Conservation (phyloP, 2,329 filamentous ascomycete species). For the Pyricularia grisea region DNA sequence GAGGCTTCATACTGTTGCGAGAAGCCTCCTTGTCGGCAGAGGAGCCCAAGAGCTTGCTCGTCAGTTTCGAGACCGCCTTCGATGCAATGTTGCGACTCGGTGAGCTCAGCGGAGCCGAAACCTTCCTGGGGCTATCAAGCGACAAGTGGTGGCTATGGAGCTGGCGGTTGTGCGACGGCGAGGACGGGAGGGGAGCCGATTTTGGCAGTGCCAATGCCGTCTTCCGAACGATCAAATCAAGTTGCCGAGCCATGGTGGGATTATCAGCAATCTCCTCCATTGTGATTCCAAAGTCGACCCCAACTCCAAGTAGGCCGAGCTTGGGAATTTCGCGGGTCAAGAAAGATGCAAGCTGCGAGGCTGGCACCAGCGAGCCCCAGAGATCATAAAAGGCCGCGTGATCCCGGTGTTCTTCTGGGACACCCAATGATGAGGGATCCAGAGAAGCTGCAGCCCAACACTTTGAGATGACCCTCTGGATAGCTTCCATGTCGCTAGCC, state of each 20-base stretch:
- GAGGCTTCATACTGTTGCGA: constrained; percentile 1
- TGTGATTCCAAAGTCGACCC: constrained; percentile 23
- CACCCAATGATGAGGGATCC: constrained; percentile 25
- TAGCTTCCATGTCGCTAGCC: constrained; percentile 25
- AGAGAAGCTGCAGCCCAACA: constrained; percentile 34
- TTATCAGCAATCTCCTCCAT: constrained; percentile 40
- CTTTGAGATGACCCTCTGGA: constrained; percentile 30
- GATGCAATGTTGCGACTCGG: neutral
- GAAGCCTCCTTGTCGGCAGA: neutral
- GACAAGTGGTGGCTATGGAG: neutral
- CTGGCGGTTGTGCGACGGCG: neutral
- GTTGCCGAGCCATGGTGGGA: constrained; percentile 39
- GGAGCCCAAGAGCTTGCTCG: constrained; percentile 11
- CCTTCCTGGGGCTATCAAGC: neutral
- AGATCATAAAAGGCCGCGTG: constrained; percentile 41
- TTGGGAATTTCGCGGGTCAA: constrained; percentile 32
- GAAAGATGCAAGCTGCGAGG: constrained; percentile 33
- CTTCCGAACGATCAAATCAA: constrained; percentile 29
- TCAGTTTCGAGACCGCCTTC: constrained; percentile 1
- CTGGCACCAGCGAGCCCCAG: constrained; percentile 38
- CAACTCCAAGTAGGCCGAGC: constrained; percentile 24
- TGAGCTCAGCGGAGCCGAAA: neutral
- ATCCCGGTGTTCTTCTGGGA: constrained; percentile 31
- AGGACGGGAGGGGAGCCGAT: neutral
- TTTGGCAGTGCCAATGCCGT: constrained; percentile 9